phyloP scores from a whole-genome alignment of 441 rosid genomes.

The Aleurites moluccanus region DNA sequence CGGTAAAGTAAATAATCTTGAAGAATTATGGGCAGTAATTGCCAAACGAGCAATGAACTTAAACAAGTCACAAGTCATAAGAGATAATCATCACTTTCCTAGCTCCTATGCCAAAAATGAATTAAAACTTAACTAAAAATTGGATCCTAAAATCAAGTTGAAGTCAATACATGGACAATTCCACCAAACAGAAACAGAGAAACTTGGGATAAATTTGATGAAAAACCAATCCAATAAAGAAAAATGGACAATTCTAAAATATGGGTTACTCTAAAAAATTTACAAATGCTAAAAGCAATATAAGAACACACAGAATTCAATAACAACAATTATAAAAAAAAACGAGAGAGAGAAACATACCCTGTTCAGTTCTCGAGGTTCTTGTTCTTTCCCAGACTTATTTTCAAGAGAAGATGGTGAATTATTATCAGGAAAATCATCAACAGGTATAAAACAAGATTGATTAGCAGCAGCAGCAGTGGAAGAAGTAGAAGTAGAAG shows the following conservation, averaged over 20 bases:
- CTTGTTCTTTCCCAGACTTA: slow-evolving; percentile 5
- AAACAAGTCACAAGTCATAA: too few relatives aligned
- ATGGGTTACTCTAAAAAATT: slow-evolving; percentile 15
- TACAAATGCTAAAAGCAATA: neutral
- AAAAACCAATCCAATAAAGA: neutral
- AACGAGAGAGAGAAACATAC: slow-evolving; percentile 26
- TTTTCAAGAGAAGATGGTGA: slow-evolving; percentile 21
- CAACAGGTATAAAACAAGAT: slow-evolving; percentile 9
- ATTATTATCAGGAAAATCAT: neutral
- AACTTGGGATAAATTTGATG: neutral
- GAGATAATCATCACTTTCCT: neutral
- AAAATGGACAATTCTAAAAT: neutral
- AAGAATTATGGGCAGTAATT: neutral
- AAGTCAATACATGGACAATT: neutral
- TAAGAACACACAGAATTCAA: slow-evolving; percentile 2
- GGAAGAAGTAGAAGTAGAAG: neutral
- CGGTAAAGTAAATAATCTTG: neutral
- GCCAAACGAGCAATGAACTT: neutral
- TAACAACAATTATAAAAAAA: neutral
- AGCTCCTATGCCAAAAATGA: neutral
- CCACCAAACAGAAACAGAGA: neutral
- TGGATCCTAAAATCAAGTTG: neutral
- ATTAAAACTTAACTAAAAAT: neutral
- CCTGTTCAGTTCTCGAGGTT: slow-evolving; percentile 19
- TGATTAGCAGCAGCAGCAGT: slow-evolving; percentile 1